Evolutionary conservation across 164 flowering plant species (phyloP).

Genomic region (Kingdonia uniflora): DNA sequence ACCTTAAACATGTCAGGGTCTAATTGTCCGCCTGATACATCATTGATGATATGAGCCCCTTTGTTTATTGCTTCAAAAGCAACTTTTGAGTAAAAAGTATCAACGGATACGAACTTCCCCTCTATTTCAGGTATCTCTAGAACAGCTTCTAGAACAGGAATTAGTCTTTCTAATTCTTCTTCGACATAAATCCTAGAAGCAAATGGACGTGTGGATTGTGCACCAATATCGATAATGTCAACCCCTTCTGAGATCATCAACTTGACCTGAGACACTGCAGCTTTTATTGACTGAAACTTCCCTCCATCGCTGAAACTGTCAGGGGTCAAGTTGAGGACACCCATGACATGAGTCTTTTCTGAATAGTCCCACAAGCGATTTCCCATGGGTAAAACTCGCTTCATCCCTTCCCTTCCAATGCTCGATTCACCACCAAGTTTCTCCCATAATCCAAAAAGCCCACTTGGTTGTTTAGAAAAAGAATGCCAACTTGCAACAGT

Average conservation of each 20-base stretch:
- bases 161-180: slow-evolving; percentile 70
- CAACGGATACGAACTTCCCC: slow-evolving; percentile 75
- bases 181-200: slow-evolving; percentile 56
- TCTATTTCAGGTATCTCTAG: slow-evolving; percentile 48
- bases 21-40: slow-evolving; percentile 75
- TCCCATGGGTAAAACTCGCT: slow-evolving; percentile 67
- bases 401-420: slow-evolving; percentile 66
- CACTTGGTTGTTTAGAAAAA: slow-evolving; percentile 33
- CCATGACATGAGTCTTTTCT: slow-evolving; percentile 67
- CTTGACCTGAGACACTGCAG: slow-evolving; percentile 64
- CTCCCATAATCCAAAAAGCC: slow-evolving; percentile 68
- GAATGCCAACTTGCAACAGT: slow-evolving; percentile 74
- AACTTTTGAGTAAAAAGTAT: slow-evolving; percentile 81
- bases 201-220: slow-evolving; percentile 85
- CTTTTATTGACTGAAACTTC: slow-evolving; percentile 46
- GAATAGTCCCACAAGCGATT: slow-evolving; percentile 81
- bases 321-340: slow-evolving; percentile 77
- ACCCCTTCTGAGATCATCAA: slow-evolving; percentile 72
- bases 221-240: slow-evolving; percentile 89
- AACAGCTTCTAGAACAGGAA: slow-evolving; percentile 76
- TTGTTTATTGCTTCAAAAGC: slow-evolving; percentile 64
- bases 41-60: slow-evolving; percentile 80
- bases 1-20: slow-evolving; percentile 56
- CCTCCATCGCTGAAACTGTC: slow-evolving; percentile 99
- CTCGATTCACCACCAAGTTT: slow-evolving; percentile 70